These are phyloP conservation scores for Aspergillus hiratsukae DNA, from an alignment of 2,329 filamentous ascomycete species.

Conservation along the genomic window DNA sequence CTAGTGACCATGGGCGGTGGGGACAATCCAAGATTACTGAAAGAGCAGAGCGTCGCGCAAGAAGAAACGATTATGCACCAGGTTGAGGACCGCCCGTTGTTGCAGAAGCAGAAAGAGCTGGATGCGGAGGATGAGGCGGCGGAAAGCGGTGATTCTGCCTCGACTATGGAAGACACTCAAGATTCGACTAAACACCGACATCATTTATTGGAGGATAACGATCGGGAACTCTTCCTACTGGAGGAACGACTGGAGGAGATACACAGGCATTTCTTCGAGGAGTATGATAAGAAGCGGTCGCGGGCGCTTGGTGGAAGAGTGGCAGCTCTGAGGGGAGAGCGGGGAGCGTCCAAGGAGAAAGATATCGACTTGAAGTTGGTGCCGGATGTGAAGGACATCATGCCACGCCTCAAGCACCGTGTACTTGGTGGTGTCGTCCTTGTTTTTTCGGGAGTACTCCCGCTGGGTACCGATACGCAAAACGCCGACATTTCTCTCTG, in stretches of 20 bases:
- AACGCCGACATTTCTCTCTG: constrained; percentile 83
- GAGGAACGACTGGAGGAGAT: constrained; percentile 71
- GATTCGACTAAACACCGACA: constrained; percentile 52
- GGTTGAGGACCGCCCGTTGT: constrained; percentile 76
- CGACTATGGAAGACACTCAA: constrained; percentile 38
- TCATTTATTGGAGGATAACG: constrained; percentile 80
- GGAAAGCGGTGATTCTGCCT: constrained; percentile 47
- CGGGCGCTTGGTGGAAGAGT: constrained; percentile 44
- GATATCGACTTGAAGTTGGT: constrained; percentile 57
- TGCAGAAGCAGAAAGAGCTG: constrained; percentile 88
- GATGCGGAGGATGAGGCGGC: constrained; percentile 75
- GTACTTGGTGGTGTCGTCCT: constrained; percentile 73
- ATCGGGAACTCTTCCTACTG: constrained; percentile 73
- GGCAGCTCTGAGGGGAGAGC: constrained; percentile 49
- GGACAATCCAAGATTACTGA: constrained; percentile 63
- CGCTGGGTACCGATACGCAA: constrained; percentile 72
- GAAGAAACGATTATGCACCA: constrained; percentile 85
- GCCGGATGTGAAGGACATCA: constrained; percentile 80
- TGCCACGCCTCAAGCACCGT: constrained; percentile 72
- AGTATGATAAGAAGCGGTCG: constrained; percentile 61
- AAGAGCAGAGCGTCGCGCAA: constrained; percentile 77
- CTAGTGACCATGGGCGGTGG: constrained; percentile 70
- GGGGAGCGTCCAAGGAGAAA: constrained; percentile 36
- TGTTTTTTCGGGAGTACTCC: constrained; percentile 87
- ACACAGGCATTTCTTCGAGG: constrained; percentile 75